Evolutionary conservation across 2,329 filamentous ascomycete genomes (phyloP).

Genomic region (Aspergillus caelatus): DNA sequence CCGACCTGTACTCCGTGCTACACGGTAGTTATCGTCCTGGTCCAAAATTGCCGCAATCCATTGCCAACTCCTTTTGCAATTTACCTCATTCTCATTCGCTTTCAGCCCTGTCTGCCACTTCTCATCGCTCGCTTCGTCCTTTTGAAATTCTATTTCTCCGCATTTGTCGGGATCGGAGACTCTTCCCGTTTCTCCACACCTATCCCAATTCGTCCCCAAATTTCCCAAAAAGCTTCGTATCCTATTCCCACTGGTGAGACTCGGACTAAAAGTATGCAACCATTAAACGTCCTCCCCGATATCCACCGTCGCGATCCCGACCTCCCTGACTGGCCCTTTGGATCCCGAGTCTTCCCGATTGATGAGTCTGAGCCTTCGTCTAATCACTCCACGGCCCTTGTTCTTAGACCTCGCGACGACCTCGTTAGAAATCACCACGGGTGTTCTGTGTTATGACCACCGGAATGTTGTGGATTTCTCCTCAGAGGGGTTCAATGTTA

Average conservation of each 20-base stretch:
- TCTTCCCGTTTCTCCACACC: slow-evolving; percentile 25
- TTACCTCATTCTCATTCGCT: slow-evolving; percentile 9
- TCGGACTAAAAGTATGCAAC: slow-evolving; percentile 26
- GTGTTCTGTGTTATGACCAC: slow-evolving; percentile 57
- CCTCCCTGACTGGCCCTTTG: slow-evolving; percentile 24
- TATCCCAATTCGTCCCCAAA: slow-evolving; percentile 17
- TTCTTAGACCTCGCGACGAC: slow-evolving; percentile 24
- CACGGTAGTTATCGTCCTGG: slow-evolving; percentile 25
- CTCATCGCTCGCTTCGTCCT: slow-evolving; percentile 5
- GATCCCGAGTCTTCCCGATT: slow-evolving; percentile 29
- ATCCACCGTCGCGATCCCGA: slow-evolving; percentile 25
- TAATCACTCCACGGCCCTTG: slow-evolving; percentile 17
- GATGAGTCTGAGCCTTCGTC: slow-evolving; percentile 19
- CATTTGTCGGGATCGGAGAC: slow-evolving; percentile 26
- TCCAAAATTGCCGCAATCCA: slow-evolving; percentile 23
- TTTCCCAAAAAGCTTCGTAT: slow-evolving; percentile 27
- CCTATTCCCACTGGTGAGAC: slow-evolving; percentile 17
- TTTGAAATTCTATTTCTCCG: slow-evolving; percentile 21
- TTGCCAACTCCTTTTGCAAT: slow-evolving; percentile 2
- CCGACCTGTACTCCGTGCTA: slow-evolving; percentile 21
- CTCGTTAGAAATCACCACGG: slow-evolving; percentile 23
- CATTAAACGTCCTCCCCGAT: slow-evolving; percentile 19
- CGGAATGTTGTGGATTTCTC: slow-evolving; percentile 39
- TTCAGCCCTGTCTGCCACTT: slow-evolving; percentile 4
- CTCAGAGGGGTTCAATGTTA: slow-evolving; percentile 37